phyloP scores from a whole-genome alignment of 495 filamentous ascomycete species.

The Delitschia confertaspora region DNA sequence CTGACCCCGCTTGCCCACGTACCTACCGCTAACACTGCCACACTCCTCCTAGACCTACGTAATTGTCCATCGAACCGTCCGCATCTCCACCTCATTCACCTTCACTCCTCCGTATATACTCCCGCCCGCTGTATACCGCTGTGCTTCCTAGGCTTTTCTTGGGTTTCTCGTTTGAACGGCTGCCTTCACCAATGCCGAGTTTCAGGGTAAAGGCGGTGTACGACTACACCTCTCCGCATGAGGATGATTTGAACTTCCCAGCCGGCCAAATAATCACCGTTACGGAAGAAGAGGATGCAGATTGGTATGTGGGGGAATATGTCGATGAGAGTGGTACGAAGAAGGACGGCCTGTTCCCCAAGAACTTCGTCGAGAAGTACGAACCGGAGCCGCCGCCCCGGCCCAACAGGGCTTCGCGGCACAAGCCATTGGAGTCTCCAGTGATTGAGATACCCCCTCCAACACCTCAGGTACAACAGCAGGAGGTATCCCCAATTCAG shows the following conservation, averaged over 20 bases:
- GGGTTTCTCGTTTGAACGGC: too few species aligned
- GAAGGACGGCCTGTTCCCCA: constrained; percentile 86
- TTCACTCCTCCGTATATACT: not conserved
- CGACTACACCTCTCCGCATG: constrained; percentile 83
- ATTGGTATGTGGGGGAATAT: constrained; percentile 95
- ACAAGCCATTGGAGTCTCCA: constrained; percentile 59
- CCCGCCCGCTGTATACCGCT: too few species aligned
- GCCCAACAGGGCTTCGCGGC: constrained; percentile 58
- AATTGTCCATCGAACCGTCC: not conserved
- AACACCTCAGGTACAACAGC: constrained; percentile 15
- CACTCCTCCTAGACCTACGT: constrained; percentile 4
- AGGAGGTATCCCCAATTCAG: constrained; percentile 32
- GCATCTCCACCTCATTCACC: constrained; percentile 1
- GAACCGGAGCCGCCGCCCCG: constrained; percentile 85
- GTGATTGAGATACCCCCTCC: constrained; percentile 20
- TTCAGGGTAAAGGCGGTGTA: constrained; percentile 95
- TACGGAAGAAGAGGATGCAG: constrained; percentile 79
- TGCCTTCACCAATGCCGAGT: constrained; percentile 40
- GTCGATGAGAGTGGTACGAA: constrained; percentile 61
- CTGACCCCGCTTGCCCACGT: not conserved
- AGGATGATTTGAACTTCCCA: constrained; percentile 85
- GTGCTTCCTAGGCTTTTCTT: too few species aligned
- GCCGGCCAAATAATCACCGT: constrained; percentile 87
- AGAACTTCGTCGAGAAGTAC: constrained; percentile 93
- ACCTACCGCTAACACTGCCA: not conserved